phyloP scores from a whole-genome alignment of 2,329 filamentous ascomycete species.

The Pseudopyricularia cyperi region DNA sequence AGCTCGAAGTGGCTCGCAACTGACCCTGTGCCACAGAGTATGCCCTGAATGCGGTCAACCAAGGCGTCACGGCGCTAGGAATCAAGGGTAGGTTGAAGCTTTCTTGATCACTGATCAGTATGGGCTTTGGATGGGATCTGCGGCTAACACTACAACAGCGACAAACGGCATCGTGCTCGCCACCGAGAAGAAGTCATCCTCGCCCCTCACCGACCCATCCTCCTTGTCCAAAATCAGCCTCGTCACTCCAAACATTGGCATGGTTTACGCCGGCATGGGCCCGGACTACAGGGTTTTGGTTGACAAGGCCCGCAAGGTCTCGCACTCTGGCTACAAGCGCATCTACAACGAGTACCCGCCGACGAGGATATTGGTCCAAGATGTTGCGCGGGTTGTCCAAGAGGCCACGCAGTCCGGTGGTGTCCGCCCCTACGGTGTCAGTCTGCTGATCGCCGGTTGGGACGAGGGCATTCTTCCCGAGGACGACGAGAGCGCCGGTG shows the following conservation, averaged over 20 bases:
- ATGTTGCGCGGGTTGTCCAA: conserved; percentile 95
- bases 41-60: conserved; percentile 97
- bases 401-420: conserved; percentile 97
- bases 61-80: conserved; percentile 93
- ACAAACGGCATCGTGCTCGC: conserved; percentile 98
- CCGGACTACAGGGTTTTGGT: conserved; percentile 96
- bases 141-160: conserved; percentile 36
- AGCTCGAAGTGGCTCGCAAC: not conserved
- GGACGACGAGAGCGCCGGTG: conserved; percentile 35
- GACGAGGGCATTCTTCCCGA: conserved; percentile 93
- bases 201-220: conserved; percentile 85
- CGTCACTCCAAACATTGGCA: conserved; percentile 97
- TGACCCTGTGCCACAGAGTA: conserved; percentile 53
- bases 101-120: not conserved
- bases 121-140: not conserved
- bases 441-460: conserved; percentile 90
- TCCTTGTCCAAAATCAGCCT: conserved; percentile 95
- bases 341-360: conserved; percentile 99
- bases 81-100: conserved; percentile 66
- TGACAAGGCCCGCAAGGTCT: conserved; percentile 95
- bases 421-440: conserved; percentile 94
- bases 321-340: conserved; percentile 96
- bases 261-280: conserved; percentile 99
- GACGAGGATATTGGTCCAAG: conserved; percentile 96
- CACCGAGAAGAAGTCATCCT: conserved; percentile 98